phyloP scores from a whole-genome alignment of 768 basidiomycete genomes.

The Pleurotus cornucopiae region DNA sequence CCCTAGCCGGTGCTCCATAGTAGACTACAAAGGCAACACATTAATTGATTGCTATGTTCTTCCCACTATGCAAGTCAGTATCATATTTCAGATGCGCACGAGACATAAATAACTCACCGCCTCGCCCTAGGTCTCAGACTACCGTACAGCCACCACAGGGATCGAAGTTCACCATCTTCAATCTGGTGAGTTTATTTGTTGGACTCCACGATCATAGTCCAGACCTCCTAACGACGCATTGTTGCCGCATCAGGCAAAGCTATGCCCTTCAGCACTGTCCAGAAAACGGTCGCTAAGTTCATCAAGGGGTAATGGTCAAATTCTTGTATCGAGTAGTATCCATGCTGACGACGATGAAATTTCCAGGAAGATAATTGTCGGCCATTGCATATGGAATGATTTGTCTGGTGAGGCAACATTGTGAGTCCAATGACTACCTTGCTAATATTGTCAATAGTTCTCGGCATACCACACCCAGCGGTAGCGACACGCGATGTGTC shows the following conservation, averaged over 20 bases:
- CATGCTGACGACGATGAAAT: too few relatives aligned
- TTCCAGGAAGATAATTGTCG: constrained; percentile 31
- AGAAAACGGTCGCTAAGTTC: constrained; percentile 58
- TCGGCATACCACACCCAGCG: constrained; percentile 78
- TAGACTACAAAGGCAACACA: constrained; percentile 53
- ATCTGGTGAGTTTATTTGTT: constrained; percentile 26
- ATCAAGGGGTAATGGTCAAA: constrained; percentile 57
- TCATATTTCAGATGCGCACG: background rate
- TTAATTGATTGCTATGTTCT: constrained; percentile 63
- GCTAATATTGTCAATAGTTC: constrained; percentile 37
- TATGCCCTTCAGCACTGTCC: constrained; percentile 56
- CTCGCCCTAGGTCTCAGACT: constrained; percentile 57
- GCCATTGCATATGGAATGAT: constrained; percentile 79
- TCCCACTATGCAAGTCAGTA: constrained; percentile 48
- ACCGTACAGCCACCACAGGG: constrained; percentile 62
- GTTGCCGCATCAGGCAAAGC: constrained; percentile 37
- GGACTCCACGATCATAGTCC: background rate
- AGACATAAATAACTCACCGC: background rate
- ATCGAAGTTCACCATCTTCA: constrained; percentile 36
- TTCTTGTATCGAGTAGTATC: too few relatives aligned
- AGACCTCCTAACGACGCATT: background rate
- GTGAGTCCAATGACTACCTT: background rate
- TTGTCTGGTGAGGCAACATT: constrained; percentile 53
- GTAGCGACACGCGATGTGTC: constrained; percentile 78
- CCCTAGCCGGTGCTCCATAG: constrained; percentile 42